Percentiles rank a stretch among this genome's conserved stretches.
phyloP scores from a whole-genome alignment of 2,329 filamentous ascomycete genomes.

The Scortechinia acanthostroma region DNA sequence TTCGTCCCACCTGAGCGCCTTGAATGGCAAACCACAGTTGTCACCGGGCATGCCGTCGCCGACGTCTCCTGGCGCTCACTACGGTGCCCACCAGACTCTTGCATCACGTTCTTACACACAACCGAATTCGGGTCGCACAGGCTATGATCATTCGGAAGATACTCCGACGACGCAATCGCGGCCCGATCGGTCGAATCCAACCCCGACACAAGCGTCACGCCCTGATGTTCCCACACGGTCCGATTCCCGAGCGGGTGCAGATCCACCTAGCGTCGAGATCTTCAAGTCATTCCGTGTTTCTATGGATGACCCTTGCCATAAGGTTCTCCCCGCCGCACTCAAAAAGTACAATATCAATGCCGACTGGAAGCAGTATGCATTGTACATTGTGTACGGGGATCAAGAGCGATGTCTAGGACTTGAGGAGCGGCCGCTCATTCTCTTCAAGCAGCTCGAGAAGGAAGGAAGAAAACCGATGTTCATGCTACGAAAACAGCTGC shows the following conservation, averaged over 20 bases:
- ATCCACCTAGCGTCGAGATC: slow-evolving; percentile 43
- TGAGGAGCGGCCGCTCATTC: slow-evolving; percentile 56
- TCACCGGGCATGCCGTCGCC: slow-evolving; percentile 19
- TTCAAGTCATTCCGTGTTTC: slow-evolving; percentile 65
- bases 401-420: slow-evolving; percentile 58
- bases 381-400: slow-evolving; percentile 66
- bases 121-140: slow-evolving; percentile 9
- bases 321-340: slow-evolving; percentile 57
- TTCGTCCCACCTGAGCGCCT: slow-evolving; percentile 29
- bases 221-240: not conserved
- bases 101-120: slow-evolving; percentile 6
- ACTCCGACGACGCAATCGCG: not conserved
- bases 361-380: slow-evolving; percentile 59
- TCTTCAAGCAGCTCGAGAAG: slow-evolving; percentile 61
- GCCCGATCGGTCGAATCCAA: not conserved
- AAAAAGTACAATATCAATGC: slow-evolving; percentile 65
- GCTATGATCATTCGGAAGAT: not conserved
- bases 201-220: not conserved
- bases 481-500: slow-evolving; percentile 41
- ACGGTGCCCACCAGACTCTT: slow-evolving; percentile 7
- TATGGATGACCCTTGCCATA: slow-evolving; percentile 61
- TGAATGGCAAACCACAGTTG: slow-evolving; percentile 29
- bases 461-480: slow-evolving; percentile 66
- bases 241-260: not conserved
- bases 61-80: slow-evolving; percentile 14